Conservation (phyloP, 495 filamentous ascomycete species). For the Penicillium flavigenum region DNA sequence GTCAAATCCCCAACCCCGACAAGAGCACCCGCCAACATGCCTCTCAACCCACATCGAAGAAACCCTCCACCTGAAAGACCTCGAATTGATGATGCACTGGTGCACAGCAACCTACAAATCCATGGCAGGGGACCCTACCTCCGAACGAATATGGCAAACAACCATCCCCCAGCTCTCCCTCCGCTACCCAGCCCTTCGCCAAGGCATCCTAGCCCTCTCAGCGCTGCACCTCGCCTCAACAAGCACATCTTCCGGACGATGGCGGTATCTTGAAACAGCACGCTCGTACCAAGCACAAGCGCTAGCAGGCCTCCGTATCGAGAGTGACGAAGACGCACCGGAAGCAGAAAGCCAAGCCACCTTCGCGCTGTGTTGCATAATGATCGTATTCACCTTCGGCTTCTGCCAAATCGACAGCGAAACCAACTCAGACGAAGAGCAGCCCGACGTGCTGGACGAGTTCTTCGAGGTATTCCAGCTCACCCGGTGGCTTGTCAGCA, state of each 20-base stretch:
- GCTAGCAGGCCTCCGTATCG: constrained; percentile 30
- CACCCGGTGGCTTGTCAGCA: constrained; percentile 40
- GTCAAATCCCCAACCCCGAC: not conserved
- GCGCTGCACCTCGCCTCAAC: constrained; percentile 44
- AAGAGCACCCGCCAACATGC: not conserved
- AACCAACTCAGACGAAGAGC: constrained; percentile 18
- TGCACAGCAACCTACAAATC: constrained; percentile 45
- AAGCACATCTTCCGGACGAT: constrained; percentile 16
- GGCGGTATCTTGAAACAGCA: constrained; percentile 31
- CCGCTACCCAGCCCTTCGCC: constrained; percentile 45
- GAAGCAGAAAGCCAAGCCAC: constrained; percentile 43
- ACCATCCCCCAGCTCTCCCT: constrained; percentile 47
- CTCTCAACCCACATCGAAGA: constrained; percentile 12
- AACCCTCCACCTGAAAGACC: constrained; percentile 29
- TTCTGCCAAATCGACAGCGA: constrained; percentile 33
- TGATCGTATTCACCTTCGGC: constrained; percentile 48
- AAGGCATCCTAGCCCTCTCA: constrained; percentile 51
- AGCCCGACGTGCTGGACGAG: constrained; percentile 35
- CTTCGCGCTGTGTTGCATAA: constrained; percentile 47
- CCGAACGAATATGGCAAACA: constrained; percentile 45
- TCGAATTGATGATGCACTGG: constrained; percentile 51
- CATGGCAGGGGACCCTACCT: constrained; percentile 33
- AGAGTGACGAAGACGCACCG: constrained; percentile 26
- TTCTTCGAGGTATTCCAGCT: constrained; percentile 44
- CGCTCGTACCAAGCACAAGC: constrained; percentile 43